Evolutionary conservation across 306 rosid genomes (phyloP).

Genomic region (Casuarina equisetifolia): DNA sequence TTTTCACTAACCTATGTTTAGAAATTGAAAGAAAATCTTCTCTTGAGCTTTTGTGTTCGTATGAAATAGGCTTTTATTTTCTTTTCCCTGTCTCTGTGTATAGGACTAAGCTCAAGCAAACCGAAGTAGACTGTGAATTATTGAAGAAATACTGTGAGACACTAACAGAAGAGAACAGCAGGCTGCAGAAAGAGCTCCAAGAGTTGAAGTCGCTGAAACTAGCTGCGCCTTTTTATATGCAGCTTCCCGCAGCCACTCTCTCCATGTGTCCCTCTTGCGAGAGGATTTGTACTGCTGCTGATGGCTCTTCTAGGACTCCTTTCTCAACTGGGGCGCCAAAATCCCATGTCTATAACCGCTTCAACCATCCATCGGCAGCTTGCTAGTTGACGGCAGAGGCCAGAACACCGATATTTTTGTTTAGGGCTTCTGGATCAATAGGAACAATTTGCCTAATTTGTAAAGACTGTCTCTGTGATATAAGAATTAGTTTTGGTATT

Average conservation of each 20-base stretch:
- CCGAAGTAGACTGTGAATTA: conserved; percentile 68
- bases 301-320: conserved; percentile 31
- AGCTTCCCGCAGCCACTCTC: conserved; percentile 61
- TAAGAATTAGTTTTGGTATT: background rate
- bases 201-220: conserved; percentile 60
- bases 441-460: background rate
- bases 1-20: background rate
- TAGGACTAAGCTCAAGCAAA: conserved; percentile 91
- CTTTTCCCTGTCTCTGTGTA: background rate
- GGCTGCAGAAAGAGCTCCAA: conserved; percentile 67
- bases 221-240: conserved; percentile 47
- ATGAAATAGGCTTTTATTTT: background rate
- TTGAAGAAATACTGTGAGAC: conserved; percentile 65
- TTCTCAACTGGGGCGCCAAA: conserved; percentile 31
- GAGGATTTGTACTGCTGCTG: conserved; percentile 31
- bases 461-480: background rate
- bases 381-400: conserved; percentile 31
- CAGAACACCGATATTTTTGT: conserved; percentile 29
- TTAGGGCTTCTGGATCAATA: conserved; percentile 17
- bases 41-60: background rate
- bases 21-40: background rate
- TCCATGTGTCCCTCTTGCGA: conserved; percentile 80
- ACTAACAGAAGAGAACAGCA: conserved; percentile 72
- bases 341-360: conserved; percentile 41
- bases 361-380: conserved; percentile 59